Conservation (phyloP, 257 asterid genomes). For the Solanum dulcamara region DNA sequence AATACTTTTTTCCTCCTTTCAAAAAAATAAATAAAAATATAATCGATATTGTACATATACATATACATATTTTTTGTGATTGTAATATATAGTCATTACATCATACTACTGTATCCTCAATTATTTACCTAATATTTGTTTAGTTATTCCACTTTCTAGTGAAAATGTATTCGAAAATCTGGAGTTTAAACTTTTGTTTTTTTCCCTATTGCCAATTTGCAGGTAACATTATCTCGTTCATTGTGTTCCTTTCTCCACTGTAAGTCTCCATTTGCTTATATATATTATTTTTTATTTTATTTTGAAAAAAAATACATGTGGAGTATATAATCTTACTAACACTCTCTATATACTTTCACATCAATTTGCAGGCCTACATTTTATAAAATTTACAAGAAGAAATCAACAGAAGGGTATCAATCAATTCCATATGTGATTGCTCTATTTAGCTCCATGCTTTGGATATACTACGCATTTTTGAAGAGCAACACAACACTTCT, state of each 20-base stretch:
- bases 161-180: background rate
- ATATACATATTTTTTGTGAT: background rate
- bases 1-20: background rate
- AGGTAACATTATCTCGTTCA: slow-evolving; percentile 54
- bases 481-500: slow-evolving; percentile 52
- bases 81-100: background rate
- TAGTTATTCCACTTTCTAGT: background rate
- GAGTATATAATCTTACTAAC: background rate
- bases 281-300: too few relatives aligned
- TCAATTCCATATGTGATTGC: slow-evolving; percentile 45
- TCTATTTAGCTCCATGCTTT: slow-evolving; percentile 53
- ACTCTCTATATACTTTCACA: background rate
- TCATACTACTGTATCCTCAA: background rate
- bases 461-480: slow-evolving; percentile 65
- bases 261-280: slow-evolving; percentile 6
- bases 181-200: background rate
- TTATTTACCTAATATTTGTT: background rate
- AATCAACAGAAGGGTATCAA: slow-evolving; percentile 52
- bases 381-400: slow-evolving; percentile 39
- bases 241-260: slow-evolving; percentile 63
- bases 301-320: background rate
- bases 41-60: background rate
- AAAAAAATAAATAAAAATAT: background rate
- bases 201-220: background rate
- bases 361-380: slow-evolving; percentile 52